These are phyloP conservation scores for Poa pratensis DNA, from an alignment of 176 grass and related monocot genomes.

Conservation along the genomic window DNA sequence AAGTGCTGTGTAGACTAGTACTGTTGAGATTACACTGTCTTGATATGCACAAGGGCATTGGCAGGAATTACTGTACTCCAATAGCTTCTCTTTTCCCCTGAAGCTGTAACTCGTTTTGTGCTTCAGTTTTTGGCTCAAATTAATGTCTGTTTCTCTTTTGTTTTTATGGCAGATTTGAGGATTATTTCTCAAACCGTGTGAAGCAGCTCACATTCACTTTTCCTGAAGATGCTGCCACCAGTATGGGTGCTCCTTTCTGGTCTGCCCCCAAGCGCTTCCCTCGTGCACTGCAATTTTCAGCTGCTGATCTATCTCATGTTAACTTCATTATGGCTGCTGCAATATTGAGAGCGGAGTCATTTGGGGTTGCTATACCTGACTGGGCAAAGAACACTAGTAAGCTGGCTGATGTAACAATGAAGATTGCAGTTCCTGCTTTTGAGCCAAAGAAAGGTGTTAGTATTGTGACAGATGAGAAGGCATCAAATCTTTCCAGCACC, in stretches of 20 bases:
- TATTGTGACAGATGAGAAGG: constrained; percentile 80
- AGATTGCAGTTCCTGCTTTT: constrained; percentile 62
- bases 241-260: constrained; percentile 74
- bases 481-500: constrained; percentile 53
- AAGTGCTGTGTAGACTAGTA: neutral
- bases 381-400: constrained; percentile 62
- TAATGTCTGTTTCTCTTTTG: neutral
- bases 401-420: constrained; percentile 57
- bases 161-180: constrained; percentile 67
- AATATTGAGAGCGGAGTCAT: constrained; percentile 76
- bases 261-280: constrained; percentile 84
- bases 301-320: constrained; percentile 56
- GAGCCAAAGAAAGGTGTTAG: constrained; percentile 68
- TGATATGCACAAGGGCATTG: neutral
- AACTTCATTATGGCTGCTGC: constrained; percentile 72
- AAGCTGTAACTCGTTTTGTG: neutral
- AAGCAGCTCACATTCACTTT: constrained; percentile 92
- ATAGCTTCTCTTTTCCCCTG: neutral
- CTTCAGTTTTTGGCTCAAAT: constrained; percentile 20
- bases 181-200: constrained; percentile 80
- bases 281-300: constrained; percentile 63
- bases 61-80: neutral
- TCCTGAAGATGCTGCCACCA: constrained; percentile 77
- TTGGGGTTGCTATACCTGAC: constrained; percentile 68
- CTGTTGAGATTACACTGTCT: neutral